These are phyloP conservation scores for Mucor irregularis DNA, from an alignment of 371 early-diverging fungal genomes.

Conservation along the genomic window DNA sequence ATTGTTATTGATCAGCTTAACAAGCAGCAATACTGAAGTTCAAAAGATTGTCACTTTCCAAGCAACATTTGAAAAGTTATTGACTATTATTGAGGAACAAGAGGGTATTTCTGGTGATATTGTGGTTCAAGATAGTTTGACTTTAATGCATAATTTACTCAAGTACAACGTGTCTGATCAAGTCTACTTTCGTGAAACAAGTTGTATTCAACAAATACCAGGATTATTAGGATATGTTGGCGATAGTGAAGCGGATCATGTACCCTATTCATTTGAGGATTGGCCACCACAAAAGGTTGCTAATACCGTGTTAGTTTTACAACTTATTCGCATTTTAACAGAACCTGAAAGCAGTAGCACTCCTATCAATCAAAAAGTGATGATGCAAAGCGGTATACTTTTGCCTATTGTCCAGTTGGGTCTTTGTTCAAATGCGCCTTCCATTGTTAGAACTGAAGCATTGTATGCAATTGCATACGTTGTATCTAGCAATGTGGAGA, in stretches of 20 bases:
- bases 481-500: conserved; percentile 70
- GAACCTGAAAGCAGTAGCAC: conserved; percentile 88
- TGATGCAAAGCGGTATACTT: conserved; percentile 76
- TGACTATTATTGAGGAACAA: conserved; percentile 87
- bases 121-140: conserved; percentile 94
- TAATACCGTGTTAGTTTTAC: conserved; percentile 82
- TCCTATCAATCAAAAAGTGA: conserved; percentile 82
- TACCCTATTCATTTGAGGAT: conserved; percentile 48
- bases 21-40: conserved; percentile 89
- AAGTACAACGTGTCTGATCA: conserved; percentile 95
- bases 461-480: conserved; percentile 84
- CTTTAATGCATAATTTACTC: conserved; percentile 87
- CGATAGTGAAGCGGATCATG: conserved; percentile 61
- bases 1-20: conserved; percentile 84
- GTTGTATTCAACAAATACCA: conserved; percentile 87
- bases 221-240: conserved; percentile 65
- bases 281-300: conserved; percentile 80
- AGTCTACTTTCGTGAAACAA: conserved; percentile 94
- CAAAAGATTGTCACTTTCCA: conserved; percentile 98
- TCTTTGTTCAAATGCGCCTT: conserved; percentile 62
- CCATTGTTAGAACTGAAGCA: conserved; percentile 67
- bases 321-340: conserved; percentile 86
- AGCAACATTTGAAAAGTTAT: conserved; percentile 90
- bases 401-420: conserved; percentile 67
- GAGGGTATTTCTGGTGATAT: conserved; percentile 93